phyloP scores from a whole-genome alignment of 2,329 filamentous ascomycete genomes.

The Aspergillus sp. region DNA sequence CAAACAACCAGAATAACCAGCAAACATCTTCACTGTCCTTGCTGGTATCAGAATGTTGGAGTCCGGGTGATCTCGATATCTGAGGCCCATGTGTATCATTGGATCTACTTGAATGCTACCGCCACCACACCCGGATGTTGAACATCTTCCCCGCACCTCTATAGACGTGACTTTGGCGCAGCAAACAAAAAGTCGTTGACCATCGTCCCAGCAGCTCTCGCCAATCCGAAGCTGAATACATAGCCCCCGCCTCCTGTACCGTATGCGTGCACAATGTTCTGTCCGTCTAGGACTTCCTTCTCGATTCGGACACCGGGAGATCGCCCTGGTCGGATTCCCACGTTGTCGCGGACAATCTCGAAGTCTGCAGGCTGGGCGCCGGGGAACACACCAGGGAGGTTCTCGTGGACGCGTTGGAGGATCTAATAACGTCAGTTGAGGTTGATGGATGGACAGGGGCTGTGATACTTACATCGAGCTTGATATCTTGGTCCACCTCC shows the following conservation, averaged over 20 bases:
- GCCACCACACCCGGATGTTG: not conserved
- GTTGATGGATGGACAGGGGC: not conserved
- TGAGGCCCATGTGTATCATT: not conserved
- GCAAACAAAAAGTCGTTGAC: slow-evolving; percentile 1
- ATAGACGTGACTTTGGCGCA: not conserved
- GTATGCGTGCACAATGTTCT: slow-evolving; percentile 32
- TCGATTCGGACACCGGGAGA: slow-evolving; percentile 25
- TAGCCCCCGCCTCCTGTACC: slow-evolving; percentile 27
- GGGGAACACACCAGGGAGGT: slow-evolving; percentile 21
- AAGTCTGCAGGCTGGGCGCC: slow-evolving; percentile 12
- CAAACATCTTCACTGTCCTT: not conserved
- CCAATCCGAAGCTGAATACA: slow-evolving; percentile 27
- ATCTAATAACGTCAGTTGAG: slow-evolving; percentile 15
- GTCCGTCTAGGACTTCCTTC: slow-evolving; percentile 25
- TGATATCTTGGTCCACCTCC: not conserved
- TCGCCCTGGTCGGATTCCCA: slow-evolving; percentile 21
- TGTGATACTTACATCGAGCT: not conserved
- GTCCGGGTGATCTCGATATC: not conserved
- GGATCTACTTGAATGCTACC: not conserved
- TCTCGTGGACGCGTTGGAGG: slow-evolving; percentile 19
- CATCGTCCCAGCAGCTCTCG: not conserved
- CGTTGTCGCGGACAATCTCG: slow-evolving; percentile 24
- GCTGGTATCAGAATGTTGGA: not conserved
- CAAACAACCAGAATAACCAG: not conserved
- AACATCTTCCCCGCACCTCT: not conserved